phyloP scores from a whole-genome alignment of 306 rosid species.

The Lupinus albus region DNA sequence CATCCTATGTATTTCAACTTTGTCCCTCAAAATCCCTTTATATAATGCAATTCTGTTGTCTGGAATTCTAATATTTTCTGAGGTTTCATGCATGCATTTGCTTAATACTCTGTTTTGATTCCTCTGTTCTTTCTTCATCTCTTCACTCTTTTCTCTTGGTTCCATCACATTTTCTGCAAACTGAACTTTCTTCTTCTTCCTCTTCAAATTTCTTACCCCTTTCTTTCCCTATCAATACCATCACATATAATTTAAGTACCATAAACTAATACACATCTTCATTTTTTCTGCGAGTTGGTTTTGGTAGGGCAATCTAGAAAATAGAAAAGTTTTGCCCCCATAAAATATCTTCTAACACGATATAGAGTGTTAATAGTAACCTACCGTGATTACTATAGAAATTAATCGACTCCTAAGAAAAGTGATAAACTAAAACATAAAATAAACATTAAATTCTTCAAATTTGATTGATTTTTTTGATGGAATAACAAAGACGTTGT shows the following conservation, averaged over 20 bases:
- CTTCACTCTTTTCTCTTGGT: constrained; percentile 41
- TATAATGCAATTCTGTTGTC: constrained; percentile 49
- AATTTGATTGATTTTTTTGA: no score
- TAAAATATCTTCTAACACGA: no score
- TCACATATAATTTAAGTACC: background rate
- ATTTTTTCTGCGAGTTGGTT: no score
- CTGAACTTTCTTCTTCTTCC: constrained; percentile 67
- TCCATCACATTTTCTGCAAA: constrained; percentile 76
- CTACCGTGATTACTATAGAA: no score
- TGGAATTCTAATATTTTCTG: constrained; percentile 35
- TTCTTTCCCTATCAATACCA: constrained; percentile 50
- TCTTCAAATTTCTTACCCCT: constrained; percentile 41
- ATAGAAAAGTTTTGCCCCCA: no score
- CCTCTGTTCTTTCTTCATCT: constrained; percentile 41
- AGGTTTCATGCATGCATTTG: constrained; percentile 30
- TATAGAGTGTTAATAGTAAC: no score
- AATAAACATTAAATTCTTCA: no score
- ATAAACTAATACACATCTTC: background rate
- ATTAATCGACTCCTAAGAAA: no score
- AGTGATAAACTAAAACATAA: no score
- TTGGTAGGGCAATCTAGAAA: no score
- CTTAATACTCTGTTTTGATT: no score
- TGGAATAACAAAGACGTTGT: no score
- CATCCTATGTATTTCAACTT: constrained; percentile 32
- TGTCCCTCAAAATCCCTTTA: constrained; percentile 48